Base-by-base conservation (phyloP, 176 grass and related monocot species). In the Alopecurus myosuroides region DNA sequence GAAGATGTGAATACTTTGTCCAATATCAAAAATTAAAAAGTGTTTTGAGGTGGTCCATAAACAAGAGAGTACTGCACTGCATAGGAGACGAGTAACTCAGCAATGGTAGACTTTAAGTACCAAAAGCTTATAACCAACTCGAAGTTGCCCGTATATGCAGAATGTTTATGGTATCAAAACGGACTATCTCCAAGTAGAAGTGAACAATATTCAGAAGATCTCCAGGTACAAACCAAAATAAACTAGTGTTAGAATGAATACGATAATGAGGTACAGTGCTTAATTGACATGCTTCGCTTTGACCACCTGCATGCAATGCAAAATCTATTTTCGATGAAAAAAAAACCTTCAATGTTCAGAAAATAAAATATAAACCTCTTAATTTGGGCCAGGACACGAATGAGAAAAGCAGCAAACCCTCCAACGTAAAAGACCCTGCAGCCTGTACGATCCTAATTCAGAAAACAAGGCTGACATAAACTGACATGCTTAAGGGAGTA, bases 321-420 rank as follows among this genome's bases (percentile, higher is more conserved):
- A 45, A n/a, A n/a, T 78, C 22, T 0, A 55, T 35, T 86, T 77
- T 66, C 3, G 7, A 52, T 52, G 52, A n/a, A 15, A 50, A 33
- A 82, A 14, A 52, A 14, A n/a, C 35, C 82, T 0, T 36, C 53
- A 8, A 2, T 56, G 76, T 61, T 44, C 25, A 53, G 53, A 63
- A 39, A 81, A 55, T 25, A n/a, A 11, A 76, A 51, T n/a, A 71
- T 66, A 30, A 17, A 95, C 95, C 95, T 98, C 95, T 82, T n/a
- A n/a, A n/a, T n/a, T n/a, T n/a, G n/a, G n/a, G 95, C 95, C 70
- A 93, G 95, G 55, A 98, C 95, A 85, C 93, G 95, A 58, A 98
- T 84, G 44, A 98, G 49, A 31, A 93, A 95, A 88, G 95, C 84
- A 86, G 91, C 93, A 82, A 87, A 84, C 55, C 93, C 95, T 81